Conservation (phyloP, 176 grass and related monocot species). For the Thalia dealbata region DNA sequence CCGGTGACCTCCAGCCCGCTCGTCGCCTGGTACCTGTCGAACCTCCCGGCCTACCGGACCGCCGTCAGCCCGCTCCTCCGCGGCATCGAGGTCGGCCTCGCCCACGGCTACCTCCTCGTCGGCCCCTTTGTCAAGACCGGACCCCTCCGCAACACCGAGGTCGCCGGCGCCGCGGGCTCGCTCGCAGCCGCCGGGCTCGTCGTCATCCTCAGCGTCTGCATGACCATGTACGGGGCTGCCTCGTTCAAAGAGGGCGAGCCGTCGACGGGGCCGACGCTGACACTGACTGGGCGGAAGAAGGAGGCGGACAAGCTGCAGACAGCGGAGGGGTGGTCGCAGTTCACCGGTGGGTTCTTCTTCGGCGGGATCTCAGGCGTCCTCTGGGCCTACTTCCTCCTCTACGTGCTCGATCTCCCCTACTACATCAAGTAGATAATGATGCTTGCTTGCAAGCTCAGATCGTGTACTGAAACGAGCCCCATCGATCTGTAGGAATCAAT, state of each 20-base stretch:
- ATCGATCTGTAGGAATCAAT: too few relatives aligned
- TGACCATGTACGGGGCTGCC: constrained; percentile 81
- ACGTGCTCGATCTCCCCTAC: constrained; percentile 96
- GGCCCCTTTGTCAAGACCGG: constrained; percentile 85
- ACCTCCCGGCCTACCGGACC: constrained; percentile 95
- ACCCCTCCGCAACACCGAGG: constrained; percentile 80
- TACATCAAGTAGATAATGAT: constrained; percentile 65
- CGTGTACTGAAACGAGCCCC: too few relatives aligned
- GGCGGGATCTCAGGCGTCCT: constrained; percentile 70
- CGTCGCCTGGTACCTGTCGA: constrained; percentile 88
- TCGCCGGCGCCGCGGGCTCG: constrained; percentile 59
- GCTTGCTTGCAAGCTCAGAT: too few relatives aligned
- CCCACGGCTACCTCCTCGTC: constrained; percentile 88
- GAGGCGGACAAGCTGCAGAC: constrained; percentile 95
- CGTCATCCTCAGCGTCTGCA: constrained; percentile 74
- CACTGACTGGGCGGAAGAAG: constrained; percentile 85
- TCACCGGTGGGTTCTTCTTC: constrained; percentile 89
- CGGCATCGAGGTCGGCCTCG: constrained; percentile 79
- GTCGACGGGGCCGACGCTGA: constrained; percentile 63
- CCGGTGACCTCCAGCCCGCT: constrained; percentile 84
- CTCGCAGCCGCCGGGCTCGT: constrained; percentile 69
- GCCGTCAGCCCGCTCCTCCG: constrained; percentile 90
- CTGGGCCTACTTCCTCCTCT: constrained; percentile 97
- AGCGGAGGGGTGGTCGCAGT: constrained; percentile 79
- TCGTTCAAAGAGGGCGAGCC: constrained; percentile 71